Evolutionary conservation across 331 rosid species (phyloP).

Genomic region (Pyracantha coccinea): DNA sequence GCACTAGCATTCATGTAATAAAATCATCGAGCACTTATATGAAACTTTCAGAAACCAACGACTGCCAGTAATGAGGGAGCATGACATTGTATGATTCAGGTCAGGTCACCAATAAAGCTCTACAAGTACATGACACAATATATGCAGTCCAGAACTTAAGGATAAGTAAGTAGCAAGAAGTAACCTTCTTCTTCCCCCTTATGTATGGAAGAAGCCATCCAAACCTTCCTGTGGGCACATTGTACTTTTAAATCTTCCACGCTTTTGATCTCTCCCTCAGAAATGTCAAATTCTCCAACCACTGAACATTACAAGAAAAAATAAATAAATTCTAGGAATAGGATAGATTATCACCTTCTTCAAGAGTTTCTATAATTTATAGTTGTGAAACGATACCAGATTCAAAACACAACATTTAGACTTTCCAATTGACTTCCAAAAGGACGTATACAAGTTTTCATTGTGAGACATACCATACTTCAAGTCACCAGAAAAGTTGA

Average conservation of each 20-base stretch:
- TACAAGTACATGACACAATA: background rate
- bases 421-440: background rate
- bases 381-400: background rate
- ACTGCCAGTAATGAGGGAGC: background rate
- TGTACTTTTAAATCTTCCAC: slow-evolving; percentile 44
- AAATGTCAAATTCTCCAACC: slow-evolving; percentile 48
- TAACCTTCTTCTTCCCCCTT: slow-evolving; percentile 92
- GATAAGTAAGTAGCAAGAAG: slow-evolving; percentile 19
- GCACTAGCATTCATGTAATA: background rate
- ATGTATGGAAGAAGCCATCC: slow-evolving; percentile 99
- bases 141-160: background rate
- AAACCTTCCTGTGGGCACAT: slow-evolving; percentile 54
- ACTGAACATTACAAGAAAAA: slow-evolving; percentile 29
- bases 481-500: slow-evolving; percentile 72
- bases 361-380: background rate
- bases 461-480: slow-evolving; percentile 55
- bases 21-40: too few species aligned
- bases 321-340: slow-evolving; percentile 10
- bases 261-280: slow-evolving; percentile 31
- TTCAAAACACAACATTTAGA: background rate
- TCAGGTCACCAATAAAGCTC: slow-evolving; percentile 1
- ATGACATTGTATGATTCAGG: background rate
- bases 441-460: background rate
- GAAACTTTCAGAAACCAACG: background rate
- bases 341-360: background rate